phyloP scores from a whole-genome alignment of 2,329 filamentous ascomycete genomes.

The Talaromyces sp. region DNA sequence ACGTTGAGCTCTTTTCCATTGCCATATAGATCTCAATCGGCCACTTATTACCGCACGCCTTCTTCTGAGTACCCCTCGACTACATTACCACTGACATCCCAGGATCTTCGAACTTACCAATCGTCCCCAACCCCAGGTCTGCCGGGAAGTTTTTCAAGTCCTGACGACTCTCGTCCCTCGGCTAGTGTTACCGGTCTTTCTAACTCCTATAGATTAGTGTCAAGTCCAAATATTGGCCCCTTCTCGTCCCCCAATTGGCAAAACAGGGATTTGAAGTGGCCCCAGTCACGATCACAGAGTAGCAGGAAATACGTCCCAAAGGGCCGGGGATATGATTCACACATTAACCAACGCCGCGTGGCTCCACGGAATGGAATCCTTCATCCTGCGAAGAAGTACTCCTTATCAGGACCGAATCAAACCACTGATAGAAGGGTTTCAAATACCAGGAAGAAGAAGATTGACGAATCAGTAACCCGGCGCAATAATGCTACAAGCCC shows the following conservation, averaged over 20 bases:
- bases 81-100: constrained; percentile 12
- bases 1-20: constrained; percentile 13
- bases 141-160: constrained; percentile 3
- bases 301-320: constrained; percentile 3
- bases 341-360: neutral
- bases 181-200: neutral
- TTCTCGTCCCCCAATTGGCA: neutral
- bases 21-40: constrained; percentile 16
- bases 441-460: neutral
- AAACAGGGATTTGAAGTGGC: constrained; percentile 5
- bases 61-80: neutral
- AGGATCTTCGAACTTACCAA: constrained; percentile 4
- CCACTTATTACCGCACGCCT: neutral
- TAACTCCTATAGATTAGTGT: neutral
- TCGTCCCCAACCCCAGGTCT: neutral
- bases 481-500: constrained; percentile 12
- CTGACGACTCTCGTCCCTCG: neutral
- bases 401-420: neutral
- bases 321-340: constrained; percentile 7
- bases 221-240: neutral
- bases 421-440: neutral
- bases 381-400: neutral
- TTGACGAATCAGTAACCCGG: neutral
- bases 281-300: constrained; percentile 10
- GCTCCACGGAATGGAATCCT: neutral